Evolutionary conservation across 164 flowering plant genomes (phyloP).

Genomic region (Brasenia schreberi): DNA sequence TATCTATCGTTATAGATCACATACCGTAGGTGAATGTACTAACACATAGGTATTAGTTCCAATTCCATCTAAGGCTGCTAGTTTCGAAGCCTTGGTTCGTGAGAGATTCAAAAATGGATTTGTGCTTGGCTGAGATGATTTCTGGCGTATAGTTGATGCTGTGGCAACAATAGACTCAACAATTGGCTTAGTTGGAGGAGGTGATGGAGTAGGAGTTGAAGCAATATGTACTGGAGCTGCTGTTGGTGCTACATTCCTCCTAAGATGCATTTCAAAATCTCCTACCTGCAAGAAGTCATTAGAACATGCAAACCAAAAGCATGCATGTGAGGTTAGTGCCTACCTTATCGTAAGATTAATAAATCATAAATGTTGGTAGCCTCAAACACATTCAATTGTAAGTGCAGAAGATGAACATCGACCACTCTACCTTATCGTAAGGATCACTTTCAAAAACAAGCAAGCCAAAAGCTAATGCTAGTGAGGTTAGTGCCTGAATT

Average conservation of each 20-base stretch:
- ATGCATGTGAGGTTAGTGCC: too few species aligned
- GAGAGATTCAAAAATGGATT: conserved; percentile 45
- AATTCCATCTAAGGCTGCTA: conserved; percentile 65
- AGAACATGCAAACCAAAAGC: too few species aligned
- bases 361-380: too few species aligned
- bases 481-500: too few species aligned
- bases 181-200: conserved; percentile 53
- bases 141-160: conserved; percentile 30
- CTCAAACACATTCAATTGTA: too few species aligned
- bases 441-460: too few species aligned
- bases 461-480: too few species aligned
- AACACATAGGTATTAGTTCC: conserved; percentile 60
- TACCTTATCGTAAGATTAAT: too few species aligned
- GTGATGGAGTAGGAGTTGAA: conserved; percentile 39
- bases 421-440: too few species aligned
- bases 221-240: conserved; percentile 15
- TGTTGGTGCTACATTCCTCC: conserved; percentile 48
- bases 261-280: conserved; percentile 80
- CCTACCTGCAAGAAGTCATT: conserved; percentile 42
- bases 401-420: too few species aligned
- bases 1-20: conserved; percentile 5
- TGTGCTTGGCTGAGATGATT: conserved; percentile 27
- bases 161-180: conserved; percentile 31
- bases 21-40: conserved; percentile 71
- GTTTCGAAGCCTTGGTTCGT: conserved; percentile 36